A percentile compares a stretch with the other conserved stretches of the same genome.
These are phyloP conservation scores for Kluyveromyces sp. DNA, from an alignment of 1,139 yeast species.

Conservation along the genomic window DNA sequence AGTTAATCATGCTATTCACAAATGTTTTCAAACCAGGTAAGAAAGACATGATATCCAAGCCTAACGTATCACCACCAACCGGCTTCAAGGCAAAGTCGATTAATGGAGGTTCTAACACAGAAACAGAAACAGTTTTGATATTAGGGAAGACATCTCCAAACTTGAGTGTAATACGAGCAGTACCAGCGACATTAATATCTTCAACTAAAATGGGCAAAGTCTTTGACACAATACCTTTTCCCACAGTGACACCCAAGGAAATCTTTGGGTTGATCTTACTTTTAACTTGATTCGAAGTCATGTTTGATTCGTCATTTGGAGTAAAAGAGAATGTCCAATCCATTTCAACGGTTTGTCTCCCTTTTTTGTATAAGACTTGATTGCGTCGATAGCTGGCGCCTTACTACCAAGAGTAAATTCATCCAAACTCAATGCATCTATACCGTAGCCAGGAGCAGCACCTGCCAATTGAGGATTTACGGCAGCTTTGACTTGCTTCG, in stretches of 20 bases:
- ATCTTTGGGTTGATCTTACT: constrained; percentile 72
- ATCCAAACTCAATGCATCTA: constrained; percentile 61
- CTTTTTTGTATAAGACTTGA: constrained; percentile 61
- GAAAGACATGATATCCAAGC: constrained; percentile 74
- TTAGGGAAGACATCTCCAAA: constrained; percentile 64
- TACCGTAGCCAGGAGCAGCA: constrained; percentile 75
- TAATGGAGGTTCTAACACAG: constrained; percentile 67
- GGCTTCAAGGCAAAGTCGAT: constrained; percentile 77
- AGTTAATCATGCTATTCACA: constrained; percentile 60
- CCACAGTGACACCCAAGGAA: constrained; percentile 69
- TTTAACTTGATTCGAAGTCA: constrained; percentile 67
- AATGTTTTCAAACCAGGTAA: constrained; percentile 73
- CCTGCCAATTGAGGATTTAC: constrained; percentile 61
- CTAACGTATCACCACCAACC: constrained; percentile 81
- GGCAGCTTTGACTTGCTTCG: constrained; percentile 63
- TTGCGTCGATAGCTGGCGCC: constrained; percentile 65
- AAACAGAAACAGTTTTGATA: constrained; percentile 60
- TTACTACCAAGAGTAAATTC: constrained; percentile 75
- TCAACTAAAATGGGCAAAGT: constrained; percentile 70
- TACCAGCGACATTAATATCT: constrained; percentile 67
- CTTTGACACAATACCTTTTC: constrained; percentile 70
- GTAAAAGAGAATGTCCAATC: constrained; percentile 77
- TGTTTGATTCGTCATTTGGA: constrained; percentile 73
- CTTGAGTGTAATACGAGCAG: constrained; percentile 58
- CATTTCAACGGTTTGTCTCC: constrained; percentile 65